Percentiles rank a stretch among this genome's conserved stretches.
These are phyloP conservation scores for Podospora pseudoanserina DNA, from an alignment of 495 filamentous ascomycete genomes.

Conservation along the genomic window DNA sequence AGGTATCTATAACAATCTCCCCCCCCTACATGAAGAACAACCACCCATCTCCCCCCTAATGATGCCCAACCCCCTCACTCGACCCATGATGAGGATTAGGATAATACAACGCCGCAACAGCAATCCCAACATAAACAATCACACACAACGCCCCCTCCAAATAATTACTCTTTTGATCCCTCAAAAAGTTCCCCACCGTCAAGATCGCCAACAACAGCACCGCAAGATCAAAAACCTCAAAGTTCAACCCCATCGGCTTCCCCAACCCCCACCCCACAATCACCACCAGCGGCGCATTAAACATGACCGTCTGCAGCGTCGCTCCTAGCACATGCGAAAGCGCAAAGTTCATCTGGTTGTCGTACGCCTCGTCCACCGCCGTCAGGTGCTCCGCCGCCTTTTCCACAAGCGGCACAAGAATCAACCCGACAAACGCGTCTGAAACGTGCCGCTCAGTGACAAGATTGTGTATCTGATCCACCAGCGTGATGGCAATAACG, in stretches of 20 bases:
- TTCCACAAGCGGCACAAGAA: conserved; percentile 79
- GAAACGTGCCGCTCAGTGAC: conserved; percentile 60
- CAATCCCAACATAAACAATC: conserved; percentile 62
- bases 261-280: conserved; percentile 79
- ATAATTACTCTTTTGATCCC: conserved; percentile 77
- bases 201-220: conserved; percentile 82
- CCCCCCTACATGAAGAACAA: neutral
- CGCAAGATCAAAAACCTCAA: conserved; percentile 85
- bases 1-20: too few relatives aligned
- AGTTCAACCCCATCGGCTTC: conserved; percentile 72
- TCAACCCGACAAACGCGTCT: conserved; percentile 78
- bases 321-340: conserved; percentile 84
- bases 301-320: conserved; percentile 83
- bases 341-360: conserved; percentile 85
- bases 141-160: conserved; percentile 76
- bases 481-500: conserved; percentile 76
- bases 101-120: conserved; percentile 59
- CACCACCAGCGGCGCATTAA: conserved; percentile 82
- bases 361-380: conserved; percentile 87
- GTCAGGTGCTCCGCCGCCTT: conserved; percentile 90
- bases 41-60: neutral
- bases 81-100: conserved; percentile 44
- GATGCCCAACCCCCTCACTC: conserved; percentile 16
- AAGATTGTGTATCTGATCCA: conserved; percentile 72
- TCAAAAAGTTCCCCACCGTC: conserved; percentile 76